phyloP scores from a whole-genome alignment of 2,329 filamentous ascomycete genomes.

The Verruconis gallopava region DNA sequence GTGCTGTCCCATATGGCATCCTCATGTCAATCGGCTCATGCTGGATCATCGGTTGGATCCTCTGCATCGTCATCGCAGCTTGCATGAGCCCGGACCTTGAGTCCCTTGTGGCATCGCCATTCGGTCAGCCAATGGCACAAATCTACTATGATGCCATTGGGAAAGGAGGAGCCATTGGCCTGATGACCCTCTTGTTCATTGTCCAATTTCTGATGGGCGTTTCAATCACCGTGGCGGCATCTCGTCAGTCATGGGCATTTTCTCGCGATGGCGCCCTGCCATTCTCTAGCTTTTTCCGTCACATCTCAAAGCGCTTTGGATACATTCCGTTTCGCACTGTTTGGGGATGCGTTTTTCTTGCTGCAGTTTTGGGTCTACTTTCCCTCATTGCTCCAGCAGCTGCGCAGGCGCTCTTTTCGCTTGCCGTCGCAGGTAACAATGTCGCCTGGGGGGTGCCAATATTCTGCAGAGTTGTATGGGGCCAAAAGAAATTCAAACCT shows the following conservation, averaged over 20 bases:
- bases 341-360: constrained; percentile 39
- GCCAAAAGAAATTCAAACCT: constrained; percentile 42
- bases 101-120: constrained; percentile 34
- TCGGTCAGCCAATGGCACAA: constrained; percentile 48
- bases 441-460: constrained; percentile 48
- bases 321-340: constrained; percentile 46
- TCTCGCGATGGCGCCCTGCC: constrained; percentile 49
- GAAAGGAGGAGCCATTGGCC: constrained; percentile 43
- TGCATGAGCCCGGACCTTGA: constrained; percentile 42
- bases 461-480: constrained; percentile 45
- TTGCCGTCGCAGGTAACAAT: constrained; percentile 48
- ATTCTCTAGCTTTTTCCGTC: constrained; percentile 44
- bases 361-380: constrained; percentile 42
- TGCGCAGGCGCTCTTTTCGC: constrained; percentile 45
- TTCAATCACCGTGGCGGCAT: constrained; percentile 44
- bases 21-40: constrained; percentile 44
- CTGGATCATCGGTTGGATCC: constrained; percentile 44
- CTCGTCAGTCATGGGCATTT: constrained; percentile 51
- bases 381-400: constrained; percentile 46
- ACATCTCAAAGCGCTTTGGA: constrained; percentile 40
- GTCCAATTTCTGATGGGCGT: constrained; percentile 51
- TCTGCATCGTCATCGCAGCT: constrained; percentile 44
- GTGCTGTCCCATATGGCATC: constrained; percentile 45
- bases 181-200: constrained; percentile 47
- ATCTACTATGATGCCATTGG: constrained; percentile 50